Evolutionary conservation across 805 yeast genomes (phyloP).

Genomic region (Hanseniaspora taiwanica): DNA sequence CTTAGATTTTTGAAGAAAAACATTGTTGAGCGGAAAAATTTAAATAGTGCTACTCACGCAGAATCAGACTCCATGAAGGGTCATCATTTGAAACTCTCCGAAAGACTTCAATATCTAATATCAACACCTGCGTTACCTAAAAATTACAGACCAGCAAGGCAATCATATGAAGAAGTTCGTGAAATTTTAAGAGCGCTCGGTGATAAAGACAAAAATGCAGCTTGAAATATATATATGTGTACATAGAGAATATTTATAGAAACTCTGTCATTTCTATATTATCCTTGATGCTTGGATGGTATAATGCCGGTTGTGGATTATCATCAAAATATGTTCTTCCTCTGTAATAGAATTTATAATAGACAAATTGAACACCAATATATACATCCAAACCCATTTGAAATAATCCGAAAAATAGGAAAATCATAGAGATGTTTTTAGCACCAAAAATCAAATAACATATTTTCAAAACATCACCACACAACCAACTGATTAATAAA

Average conservation of each 20-base stretch:
- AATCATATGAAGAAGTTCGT: slow-evolving; percentile 1
- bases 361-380: slow-evolving; percentile 60
- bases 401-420: slow-evolving; percentile 58
- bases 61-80: no score
- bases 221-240: neutral
- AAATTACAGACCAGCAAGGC: neutral
- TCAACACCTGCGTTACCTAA: neutral
- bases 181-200: neutral
- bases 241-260: neutral
- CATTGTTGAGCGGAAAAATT: slow-evolving; percentile 8
- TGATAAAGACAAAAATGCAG: neutral
- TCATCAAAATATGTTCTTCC: slow-evolving; percentile 7
- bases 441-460: slow-evolving; percentile 68
- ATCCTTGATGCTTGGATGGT: slow-evolving; percentile 4
- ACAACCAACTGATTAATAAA: slow-evolving; percentile 69
- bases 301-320: slow-evolving; percentile 2
- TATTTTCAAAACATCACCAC: slow-evolving; percentile 76
- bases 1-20: slow-evolving; percentile 15
- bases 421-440: slow-evolving; percentile 47
- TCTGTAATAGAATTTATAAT: slow-evolving; percentile 35
- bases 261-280: slow-evolving; percentile 6
- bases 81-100: slow-evolving; percentile 5
- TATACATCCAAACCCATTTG: slow-evolving; percentile 66
- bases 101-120: slow-evolving; percentile 8
- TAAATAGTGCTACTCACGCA: no score